Evolutionary conservation across 2,329 filamentous ascomycete genomes (phyloP), one percentile per base, ranked within the genome.

Genomic region (Exophiala spinifera): DNA sequence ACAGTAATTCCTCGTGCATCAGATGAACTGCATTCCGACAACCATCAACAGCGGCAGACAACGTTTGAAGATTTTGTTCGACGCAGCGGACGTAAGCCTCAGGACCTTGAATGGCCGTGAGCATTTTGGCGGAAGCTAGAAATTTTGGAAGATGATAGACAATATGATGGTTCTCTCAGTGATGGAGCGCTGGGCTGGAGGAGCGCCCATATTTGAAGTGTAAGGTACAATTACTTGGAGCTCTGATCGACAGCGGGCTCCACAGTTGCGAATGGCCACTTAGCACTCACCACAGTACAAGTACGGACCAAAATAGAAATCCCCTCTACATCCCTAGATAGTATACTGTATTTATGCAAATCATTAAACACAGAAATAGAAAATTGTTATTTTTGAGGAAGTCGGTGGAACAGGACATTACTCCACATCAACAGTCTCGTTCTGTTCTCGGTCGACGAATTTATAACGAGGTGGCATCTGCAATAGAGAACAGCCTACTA

Each of bases 1-100:
- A 42, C 20, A 42, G 39, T 42, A 42, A 42, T 15, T 42, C 39
- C 39, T 42, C n/a, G n/a, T 42, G 17, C 20, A 42, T 42, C n/a
- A 42, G 20, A 42, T 42, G 39, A 42, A 42, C 39, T 42, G n/a
- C 39, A 20, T 42, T 42, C 39, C n/a, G 17, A 42, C 13, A 42
- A 4, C 39, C 13, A 42, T 42, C 4, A 1, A 42, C 39, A 19
- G 17, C 39, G 17, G 17, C 39, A 15, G 39, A 42, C 17, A 42
- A 42, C 3, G 39, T 42, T 20, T 42, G 17, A 17, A 42, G 39
- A 19, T 42, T 42, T 20, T 42, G 39, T 20, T 42, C 39, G 39
- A 42, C 19, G 39, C 17, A 42, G 39, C 39, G 39, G 39, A 42
- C 17, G 13, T 42, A 42, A 42, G 17, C 39, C 39, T 42, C 13